A percentile compares a stretch with the other conserved stretches of the same genome.
Conservation (phyloP, 371 early-diverging fungal genomes). For the Syncephalastrum monosporum region DNA sequence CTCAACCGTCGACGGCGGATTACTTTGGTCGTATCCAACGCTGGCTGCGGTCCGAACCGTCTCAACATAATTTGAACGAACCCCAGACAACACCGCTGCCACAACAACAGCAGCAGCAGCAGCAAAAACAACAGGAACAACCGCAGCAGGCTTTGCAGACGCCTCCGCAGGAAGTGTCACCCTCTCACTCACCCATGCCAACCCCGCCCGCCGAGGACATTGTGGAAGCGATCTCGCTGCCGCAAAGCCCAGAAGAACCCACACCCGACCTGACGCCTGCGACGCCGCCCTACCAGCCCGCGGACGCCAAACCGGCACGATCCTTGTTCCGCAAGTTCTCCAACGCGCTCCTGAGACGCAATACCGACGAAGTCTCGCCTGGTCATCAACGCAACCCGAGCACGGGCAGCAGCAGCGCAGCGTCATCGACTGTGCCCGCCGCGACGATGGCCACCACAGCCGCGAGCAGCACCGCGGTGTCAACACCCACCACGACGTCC, state of each 20-base stretch:
- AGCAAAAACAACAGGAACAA: background rate
- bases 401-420: background rate
- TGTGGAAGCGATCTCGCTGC: too few relatives aligned
- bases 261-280: too few relatives aligned
- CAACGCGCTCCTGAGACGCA: conserved; percentile 15
- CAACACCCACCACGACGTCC: conserved; percentile 1
- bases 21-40: conserved; percentile 43
- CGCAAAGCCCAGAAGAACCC: too few relatives aligned
- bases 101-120: conserved; percentile 4
- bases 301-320: conserved; percentile 1
- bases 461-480: conserved; percentile 1
- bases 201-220: too few relatives aligned
- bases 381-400: conserved; percentile 1
- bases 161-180: too few relatives aligned
- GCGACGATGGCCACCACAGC: background rate
- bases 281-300: background rate
- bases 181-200: too few relatives aligned
- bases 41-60: conserved; percentile 45
- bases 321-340: conserved; percentile 22
- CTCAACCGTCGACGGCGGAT: conserved; percentile 34
- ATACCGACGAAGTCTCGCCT: background rate
- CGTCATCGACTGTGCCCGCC: too few relatives aligned
- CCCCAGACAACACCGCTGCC: background rate
- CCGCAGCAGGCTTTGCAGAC: background rate
- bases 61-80: conserved; percentile 32